Evolutionary conservation across 192 early-diverging fungal genomes (phyloP).

Genomic region (Chytriomyces sp.): DNA sequence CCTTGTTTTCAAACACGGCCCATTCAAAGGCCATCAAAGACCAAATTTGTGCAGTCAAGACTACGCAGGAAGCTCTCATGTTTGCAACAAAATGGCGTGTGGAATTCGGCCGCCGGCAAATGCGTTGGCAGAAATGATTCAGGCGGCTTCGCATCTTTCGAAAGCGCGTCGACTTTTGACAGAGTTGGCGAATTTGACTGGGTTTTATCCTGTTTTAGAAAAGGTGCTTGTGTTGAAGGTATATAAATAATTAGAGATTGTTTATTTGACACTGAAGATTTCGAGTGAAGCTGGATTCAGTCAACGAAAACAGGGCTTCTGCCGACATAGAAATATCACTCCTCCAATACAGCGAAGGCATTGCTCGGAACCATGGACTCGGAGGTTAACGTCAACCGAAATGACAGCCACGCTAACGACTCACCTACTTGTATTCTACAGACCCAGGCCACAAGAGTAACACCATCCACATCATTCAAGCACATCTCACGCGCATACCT

Average conservation of each 20-base stretch:
- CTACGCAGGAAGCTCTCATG: conserved; percentile 50
- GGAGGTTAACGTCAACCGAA: not conserved
- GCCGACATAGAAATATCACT: not conserved
- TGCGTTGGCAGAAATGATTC: conserved; percentile 57
- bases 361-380: conserved; percentile 45
- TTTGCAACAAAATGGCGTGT: conserved; percentile 58
- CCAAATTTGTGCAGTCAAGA: conserved; percentile 30
- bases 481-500: not conserved
- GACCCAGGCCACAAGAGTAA: too few relatives aligned
- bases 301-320: conserved; percentile 5
- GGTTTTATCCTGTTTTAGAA: conserved; percentile 46
- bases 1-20: conserved; percentile 30
- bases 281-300: not conserved
- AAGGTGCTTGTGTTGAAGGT: conserved; percentile 43
- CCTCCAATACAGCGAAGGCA: not conserved
- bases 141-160: conserved; percentile 46
- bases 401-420: too few relatives aligned
- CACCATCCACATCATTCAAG: too few relatives aligned
- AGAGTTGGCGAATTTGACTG: conserved; percentile 50
- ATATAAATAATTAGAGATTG: conserved; percentile 7
- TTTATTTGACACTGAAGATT: not conserved
- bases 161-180: conserved; percentile 41
- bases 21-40: conserved; percentile 32
- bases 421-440: too few relatives aligned
- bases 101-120: conserved; percentile 61